These are phyloP conservation scores for Suillus fuscotomentosus DNA, from an alignment of 768 basidiomycete species.

Conservation along the genomic window DNA sequence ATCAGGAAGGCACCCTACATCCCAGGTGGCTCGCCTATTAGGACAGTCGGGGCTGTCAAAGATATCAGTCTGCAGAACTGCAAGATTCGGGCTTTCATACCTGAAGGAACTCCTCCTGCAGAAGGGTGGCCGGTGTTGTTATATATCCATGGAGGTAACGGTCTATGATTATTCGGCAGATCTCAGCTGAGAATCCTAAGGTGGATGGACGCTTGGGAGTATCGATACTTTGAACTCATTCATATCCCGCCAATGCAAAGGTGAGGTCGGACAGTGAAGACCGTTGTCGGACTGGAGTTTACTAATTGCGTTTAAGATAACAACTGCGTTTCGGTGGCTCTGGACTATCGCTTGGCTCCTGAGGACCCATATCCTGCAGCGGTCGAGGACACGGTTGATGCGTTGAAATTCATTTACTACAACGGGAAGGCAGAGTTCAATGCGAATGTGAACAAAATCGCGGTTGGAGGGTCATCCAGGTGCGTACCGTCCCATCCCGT, in stretches of 20 bases:
- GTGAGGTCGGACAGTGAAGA: conserved; percentile 2
- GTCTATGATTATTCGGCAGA: neutral
- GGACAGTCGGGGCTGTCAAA: conserved; percentile 51
- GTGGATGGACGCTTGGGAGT: conserved; percentile 73
- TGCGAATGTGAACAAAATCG: conserved; percentile 52
- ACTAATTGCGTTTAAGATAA: conserved; percentile 39
- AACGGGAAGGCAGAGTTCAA: conserved; percentile 46
- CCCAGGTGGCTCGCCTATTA: conserved; percentile 52
- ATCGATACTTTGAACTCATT: conserved; percentile 62
- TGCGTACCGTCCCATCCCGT: conserved; percentile 15
- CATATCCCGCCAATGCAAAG: conserved; percentile 30
- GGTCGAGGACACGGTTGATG: conserved; percentile 67
- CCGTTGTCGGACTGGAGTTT: neutral
- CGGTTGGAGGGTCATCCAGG: conserved; percentile 75
- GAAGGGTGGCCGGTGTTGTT: conserved; percentile 70
- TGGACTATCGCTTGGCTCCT: conserved; percentile 72
- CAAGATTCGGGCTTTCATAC: conserved; percentile 62
- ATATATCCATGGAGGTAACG: conserved; percentile 69
- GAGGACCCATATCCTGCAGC: conserved; percentile 72
- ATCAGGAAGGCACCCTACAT: conserved; percentile 51
- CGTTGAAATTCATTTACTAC: conserved; percentile 57
- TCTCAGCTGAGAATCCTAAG: conserved; percentile 30
- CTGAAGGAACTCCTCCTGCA: conserved; percentile 45
- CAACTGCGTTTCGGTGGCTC: conserved; percentile 59
- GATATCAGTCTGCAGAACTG: conserved; percentile 51